Conservation (phyloP, 768 basidiomycete genomes). For the Tephrocybe rancida region DNA sequence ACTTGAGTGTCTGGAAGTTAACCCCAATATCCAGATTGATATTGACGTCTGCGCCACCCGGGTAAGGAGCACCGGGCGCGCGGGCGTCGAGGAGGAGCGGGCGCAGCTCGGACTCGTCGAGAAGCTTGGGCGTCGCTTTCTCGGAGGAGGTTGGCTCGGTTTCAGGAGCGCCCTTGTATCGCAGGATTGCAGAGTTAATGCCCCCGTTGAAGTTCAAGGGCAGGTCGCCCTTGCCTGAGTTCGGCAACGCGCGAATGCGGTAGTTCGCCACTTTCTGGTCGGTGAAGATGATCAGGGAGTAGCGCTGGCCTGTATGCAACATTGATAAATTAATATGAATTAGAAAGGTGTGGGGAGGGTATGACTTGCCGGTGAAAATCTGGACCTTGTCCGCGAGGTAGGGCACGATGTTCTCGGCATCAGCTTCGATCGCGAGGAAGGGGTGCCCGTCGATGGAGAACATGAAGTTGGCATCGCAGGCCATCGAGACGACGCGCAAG, state of each 20-base stretch:
- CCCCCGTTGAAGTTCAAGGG: conserved; percentile 11
- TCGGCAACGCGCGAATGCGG: conserved; percentile 27
- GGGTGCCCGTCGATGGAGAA: conserved; percentile 14
- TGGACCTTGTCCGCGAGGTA: conserved; percentile 29
- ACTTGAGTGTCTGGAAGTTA: conserved; percentile 18
- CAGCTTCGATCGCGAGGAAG: conserved; percentile 36
- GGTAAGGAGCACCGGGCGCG: conserved; percentile 11
- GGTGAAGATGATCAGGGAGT: conserved; percentile 39
- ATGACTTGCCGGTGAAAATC: conserved; percentile 23
- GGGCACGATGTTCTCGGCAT: conserved; percentile 28
- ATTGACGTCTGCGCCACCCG: conserved; percentile 17
- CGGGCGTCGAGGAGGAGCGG: conserved; percentile 6
- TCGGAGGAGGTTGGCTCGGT: conserved; percentile 9
- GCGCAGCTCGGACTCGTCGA: conserved; percentile 13
- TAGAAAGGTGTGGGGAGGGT: conserved; percentile 11
- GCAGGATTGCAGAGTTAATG: conserved; percentile 18
- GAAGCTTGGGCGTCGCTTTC: neutral
- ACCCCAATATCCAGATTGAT: conserved; percentile 15
- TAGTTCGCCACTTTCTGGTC: conserved; percentile 34
- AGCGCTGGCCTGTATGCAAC: conserved; percentile 36
- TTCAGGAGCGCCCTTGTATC: conserved; percentile 11
- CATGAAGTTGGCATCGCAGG: conserved; percentile 40
- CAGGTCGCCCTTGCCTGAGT: conserved; percentile 5
- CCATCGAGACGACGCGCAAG: conserved; percentile 45
- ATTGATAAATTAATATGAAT: neutral